Conservation (phyloP, 2,329 filamentous ascomycete species). For the Venturia carpophila region DNA sequence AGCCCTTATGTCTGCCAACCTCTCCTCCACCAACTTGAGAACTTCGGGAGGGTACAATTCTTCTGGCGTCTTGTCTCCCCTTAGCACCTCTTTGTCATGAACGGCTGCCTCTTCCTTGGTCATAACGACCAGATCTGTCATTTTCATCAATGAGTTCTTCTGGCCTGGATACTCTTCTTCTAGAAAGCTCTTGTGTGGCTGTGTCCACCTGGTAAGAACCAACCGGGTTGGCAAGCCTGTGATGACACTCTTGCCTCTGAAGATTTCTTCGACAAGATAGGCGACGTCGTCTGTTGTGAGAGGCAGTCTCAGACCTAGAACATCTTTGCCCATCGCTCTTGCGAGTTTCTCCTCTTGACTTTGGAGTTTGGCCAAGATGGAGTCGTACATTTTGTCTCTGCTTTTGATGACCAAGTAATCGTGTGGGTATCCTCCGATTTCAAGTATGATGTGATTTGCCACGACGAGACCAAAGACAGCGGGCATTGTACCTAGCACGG, state of each 20-base stretch:
- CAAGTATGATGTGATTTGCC: slow-evolving; percentile 87
- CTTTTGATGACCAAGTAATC: slow-evolving; percentile 76
- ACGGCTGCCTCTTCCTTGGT: slow-evolving; percentile 79
- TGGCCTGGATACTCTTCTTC: slow-evolving; percentile 65
- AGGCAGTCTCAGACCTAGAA: slow-evolving; percentile 69
- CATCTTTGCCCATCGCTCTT: slow-evolving; percentile 45
- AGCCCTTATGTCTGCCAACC: slow-evolving; percentile 58
- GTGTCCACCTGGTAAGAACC: slow-evolving; percentile 71
- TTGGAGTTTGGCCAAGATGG: slow-evolving; percentile 67
- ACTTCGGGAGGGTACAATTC: slow-evolving; percentile 67
- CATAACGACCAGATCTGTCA: slow-evolving; percentile 77
- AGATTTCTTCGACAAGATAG: slow-evolving; percentile 86
- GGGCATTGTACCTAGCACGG: slow-evolving; percentile 93
- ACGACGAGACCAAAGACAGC: slow-evolving; percentile 88
- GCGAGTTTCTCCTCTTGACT: slow-evolving; percentile 70
- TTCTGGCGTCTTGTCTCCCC: slow-evolving; percentile 56
- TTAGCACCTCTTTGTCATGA: slow-evolving; percentile 75
- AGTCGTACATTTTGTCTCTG: slow-evolving; percentile 86
- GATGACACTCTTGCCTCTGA: slow-evolving; percentile 70
- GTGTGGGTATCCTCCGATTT: slow-evolving; percentile 72
- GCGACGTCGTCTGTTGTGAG: slow-evolving; percentile 73
- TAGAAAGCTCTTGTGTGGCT: slow-evolving; percentile 54
- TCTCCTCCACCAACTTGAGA: slow-evolving; percentile 58
- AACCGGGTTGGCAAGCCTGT: slow-evolving; percentile 75
- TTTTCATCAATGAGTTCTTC: slow-evolving; percentile 60